Conservation (phyloP, 1,284 basidiomycete genomes). For the Mycosarcoma maydis region DNA sequence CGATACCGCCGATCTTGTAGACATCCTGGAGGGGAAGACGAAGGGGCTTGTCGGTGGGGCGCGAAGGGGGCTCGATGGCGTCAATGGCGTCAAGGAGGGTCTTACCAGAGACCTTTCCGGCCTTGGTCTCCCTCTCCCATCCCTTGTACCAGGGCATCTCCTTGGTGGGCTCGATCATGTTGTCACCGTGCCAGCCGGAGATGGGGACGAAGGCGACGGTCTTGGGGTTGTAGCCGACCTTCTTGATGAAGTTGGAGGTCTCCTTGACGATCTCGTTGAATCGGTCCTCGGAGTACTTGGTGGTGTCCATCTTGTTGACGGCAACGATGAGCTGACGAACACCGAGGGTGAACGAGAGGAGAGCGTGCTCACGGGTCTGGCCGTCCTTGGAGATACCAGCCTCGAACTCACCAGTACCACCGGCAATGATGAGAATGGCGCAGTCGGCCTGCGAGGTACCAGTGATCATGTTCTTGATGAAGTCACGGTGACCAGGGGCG, state of each 20-base stretch:
- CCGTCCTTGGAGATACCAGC: conserved; percentile 99
- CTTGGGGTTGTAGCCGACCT: conserved; percentile 99
- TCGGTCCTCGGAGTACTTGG: conserved; percentile 98
- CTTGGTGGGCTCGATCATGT: conserved; percentile 87
- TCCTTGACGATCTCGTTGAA: conserved; percentile 99
- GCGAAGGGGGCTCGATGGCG: conserved; percentile 95
- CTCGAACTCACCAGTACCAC: conserved; percentile 99
- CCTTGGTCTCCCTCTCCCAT: conserved; percentile 77
- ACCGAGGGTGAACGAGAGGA: conserved; percentile 99
- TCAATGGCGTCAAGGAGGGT: conserved; percentile 99
- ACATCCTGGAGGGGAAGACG: conserved; percentile 99
- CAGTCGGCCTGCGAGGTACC: conserved; percentile 99
- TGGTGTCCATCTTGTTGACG: conserved; percentile 99
- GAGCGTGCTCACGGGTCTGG: conserved; percentile 99
- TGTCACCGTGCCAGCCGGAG: conserved; percentile 99
- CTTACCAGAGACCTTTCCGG: conserved; percentile 92
- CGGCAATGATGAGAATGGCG: conserved; percentile 99
- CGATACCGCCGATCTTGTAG: conserved; percentile 99
- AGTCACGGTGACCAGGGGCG: conserved; percentile 99
- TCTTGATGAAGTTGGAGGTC: conserved; percentile 99
- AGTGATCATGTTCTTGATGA: conserved; percentile 85
- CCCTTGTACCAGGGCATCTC: conserved; percentile 99
- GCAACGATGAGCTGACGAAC: conserved; percentile 99
- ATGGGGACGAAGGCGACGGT: conserved; percentile 97
- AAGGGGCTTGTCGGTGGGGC: conserved; percentile 99